Evolutionary conservation across 768 basidiomycete genomes (phyloP).

Genomic region (Boletus pseudopeckii): DNA sequence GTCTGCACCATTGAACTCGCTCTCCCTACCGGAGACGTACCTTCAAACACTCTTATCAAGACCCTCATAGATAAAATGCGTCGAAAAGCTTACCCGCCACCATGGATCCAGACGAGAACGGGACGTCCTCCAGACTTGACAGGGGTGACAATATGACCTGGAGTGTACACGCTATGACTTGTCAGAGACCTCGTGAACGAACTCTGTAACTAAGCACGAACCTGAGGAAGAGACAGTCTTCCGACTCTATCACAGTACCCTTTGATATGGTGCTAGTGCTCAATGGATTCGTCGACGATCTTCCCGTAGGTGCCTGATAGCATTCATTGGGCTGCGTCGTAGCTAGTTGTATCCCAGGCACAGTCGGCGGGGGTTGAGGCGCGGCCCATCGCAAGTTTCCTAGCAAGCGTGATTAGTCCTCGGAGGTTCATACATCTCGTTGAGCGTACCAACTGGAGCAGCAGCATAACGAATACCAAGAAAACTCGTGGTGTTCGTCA

Average conservation of each 20-base stretch:
- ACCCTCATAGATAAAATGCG: neutral
- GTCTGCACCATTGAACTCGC: constrained; percentile 1
- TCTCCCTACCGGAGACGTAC: neutral
- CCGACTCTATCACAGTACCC: neutral
- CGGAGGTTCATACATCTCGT: neutral
- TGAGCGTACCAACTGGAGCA: constrained; percentile 2
- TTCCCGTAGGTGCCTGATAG: neutral
- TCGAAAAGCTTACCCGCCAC: constrained; percentile 2
- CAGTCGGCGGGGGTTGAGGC: neutral
- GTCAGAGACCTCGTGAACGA: neutral
- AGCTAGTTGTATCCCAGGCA: neutral
- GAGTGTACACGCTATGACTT: neutral
- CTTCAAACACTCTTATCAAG: neutral
- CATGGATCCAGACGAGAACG: constrained; percentile 8
- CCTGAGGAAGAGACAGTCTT: constrained; percentile 10
- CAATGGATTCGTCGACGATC: neutral
- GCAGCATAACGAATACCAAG: constrained; percentile 6
- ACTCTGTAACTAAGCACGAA: neutral
- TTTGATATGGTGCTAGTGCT: neutral
- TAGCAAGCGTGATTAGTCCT: neutral
- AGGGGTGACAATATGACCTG: neutral
- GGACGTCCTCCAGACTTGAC: constrained; percentile 1
- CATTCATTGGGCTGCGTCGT: neutral
- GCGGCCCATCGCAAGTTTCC: constrained; percentile 6
- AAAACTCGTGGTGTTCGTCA: constrained; percentile 1